Evolutionary conservation across 257 asterid species (phyloP), one percentile per base, ranked within the genome.

Genomic region (Dorcoceras hygrometricum): DNA sequence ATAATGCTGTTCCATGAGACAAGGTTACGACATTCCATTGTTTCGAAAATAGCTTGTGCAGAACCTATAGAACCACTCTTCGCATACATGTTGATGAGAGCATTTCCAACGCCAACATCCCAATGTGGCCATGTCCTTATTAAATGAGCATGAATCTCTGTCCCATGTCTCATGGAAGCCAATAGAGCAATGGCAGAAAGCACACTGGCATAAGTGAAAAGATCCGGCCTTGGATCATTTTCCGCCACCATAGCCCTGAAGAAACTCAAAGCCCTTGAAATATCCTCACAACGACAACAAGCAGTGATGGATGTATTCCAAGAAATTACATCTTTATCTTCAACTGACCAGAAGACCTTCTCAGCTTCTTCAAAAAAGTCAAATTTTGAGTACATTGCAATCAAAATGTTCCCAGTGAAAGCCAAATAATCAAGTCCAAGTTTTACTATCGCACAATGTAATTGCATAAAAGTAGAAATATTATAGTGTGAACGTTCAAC

Each of bases 61-160:
- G 75, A 58, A 48, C 36, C 27, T 46, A 87, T 72, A 58, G 78
- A 80, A 16, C 95, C 95, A 50, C 85, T 81, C 68, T 87, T 90
- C 24, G 91, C 90, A 71, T 90, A 90, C 97, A 86, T 87, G 82
- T 84, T 90, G 32, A 90, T 70, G 24, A 90, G 88, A 5, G 95
- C 84, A 74, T 87, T 90, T 8, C 68, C 76, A 50, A 87, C 83
- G 50, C 75, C 84, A 59, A 83, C 68, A 63, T 90, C 97, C 71
- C 67, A 73, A 59, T 63, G 71, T 16, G 53, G 60, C 60, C 75
- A 70, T 31, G 82, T 78, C 73, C 90, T 77, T 62, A 86, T 58
- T 56, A 90, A 36, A 72, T 59, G 79, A 55, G 79, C 85, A 66
- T 90, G 95, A 65, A 86, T 77, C 80, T 86, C 86, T 75, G 57